Evolutionary conservation across 768 basidiomycete species (phyloP).

Genomic region (Tricholoma bakamatsutake): DNA sequence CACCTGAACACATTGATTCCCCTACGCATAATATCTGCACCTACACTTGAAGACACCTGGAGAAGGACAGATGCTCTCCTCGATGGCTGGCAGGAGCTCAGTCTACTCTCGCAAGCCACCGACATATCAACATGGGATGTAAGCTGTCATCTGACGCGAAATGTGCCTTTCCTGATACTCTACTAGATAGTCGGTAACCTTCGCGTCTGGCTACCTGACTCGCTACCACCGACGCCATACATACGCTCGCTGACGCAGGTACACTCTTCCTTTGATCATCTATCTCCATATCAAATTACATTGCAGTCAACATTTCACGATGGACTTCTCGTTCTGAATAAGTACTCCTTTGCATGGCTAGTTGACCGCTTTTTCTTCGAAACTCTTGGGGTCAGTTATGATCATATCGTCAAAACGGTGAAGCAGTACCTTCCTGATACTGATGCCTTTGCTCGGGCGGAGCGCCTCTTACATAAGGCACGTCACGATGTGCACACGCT

Average conservation of each 20-base stretch:
- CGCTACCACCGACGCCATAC: conserved; percentile 43
- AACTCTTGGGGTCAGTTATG: conserved; percentile 51
- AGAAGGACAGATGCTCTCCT: conserved; percentile 41
- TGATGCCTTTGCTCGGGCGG: conserved; percentile 34
- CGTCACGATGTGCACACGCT: conserved; percentile 5
- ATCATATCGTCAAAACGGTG: conserved; percentile 34
- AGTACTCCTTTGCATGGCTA: conserved; percentile 46
- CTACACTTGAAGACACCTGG: conserved; percentile 47
- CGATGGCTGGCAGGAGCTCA: conserved; percentile 51
- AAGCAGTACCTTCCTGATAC: conserved; percentile 25
- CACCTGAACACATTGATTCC: conserved; percentile 64
- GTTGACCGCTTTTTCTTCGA: conserved; percentile 62
- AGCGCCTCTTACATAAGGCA: conserved; percentile 39
- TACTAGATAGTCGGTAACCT: conserved; percentile 44
- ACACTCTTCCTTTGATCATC: conserved; percentile 8
- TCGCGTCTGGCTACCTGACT: conserved; percentile 39
- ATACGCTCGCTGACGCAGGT: conserved; percentile 64
- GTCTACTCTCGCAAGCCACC: conserved; percentile 35
- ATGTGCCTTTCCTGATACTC: background rate
- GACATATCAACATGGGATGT: conserved; percentile 63
- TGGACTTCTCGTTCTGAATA: conserved; percentile 46
- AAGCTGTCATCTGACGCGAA: conserved; percentile 3
- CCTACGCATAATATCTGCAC: conserved; percentile 51
- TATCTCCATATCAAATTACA: background rate
- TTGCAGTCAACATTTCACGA: conserved; percentile 54